Evolutionary conservation across 768 basidiomycete genomes (phyloP).

Genomic region (Mycena haematopus): DNA sequence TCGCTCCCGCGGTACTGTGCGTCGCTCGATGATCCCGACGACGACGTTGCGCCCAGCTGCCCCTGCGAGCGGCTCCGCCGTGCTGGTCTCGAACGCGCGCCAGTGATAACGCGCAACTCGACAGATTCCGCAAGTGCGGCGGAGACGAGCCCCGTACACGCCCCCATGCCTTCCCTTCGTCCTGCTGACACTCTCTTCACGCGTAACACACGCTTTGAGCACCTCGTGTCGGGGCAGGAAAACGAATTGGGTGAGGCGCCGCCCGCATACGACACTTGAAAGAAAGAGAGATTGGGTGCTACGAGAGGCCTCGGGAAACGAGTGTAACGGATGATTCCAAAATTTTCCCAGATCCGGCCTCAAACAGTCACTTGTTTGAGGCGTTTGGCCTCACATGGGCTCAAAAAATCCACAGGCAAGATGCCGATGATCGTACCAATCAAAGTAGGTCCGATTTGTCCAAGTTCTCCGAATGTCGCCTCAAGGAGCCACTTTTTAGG

Average conservation of each 20-base stretch:
- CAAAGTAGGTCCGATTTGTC: too few species aligned
- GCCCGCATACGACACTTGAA: conserved; percentile 61
- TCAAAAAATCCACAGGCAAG: too few species aligned
- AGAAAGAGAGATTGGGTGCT: too few species aligned
- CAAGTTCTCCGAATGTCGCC: too few species aligned
- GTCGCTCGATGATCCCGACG: conserved; percentile 45
- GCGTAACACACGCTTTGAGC: conserved; percentile 70
- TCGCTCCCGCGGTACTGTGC: conserved; percentile 79
- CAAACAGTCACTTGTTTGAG: too few species aligned
- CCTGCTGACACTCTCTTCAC: conserved; percentile 43
- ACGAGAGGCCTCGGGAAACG: too few species aligned
- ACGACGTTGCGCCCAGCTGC: conserved; percentile 46
- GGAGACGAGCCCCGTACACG: conserved; percentile 44
- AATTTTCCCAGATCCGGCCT: too few species aligned
- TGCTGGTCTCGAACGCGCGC: conserved; percentile 38
- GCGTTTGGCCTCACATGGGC: too few species aligned
- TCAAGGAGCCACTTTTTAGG: too few species aligned
- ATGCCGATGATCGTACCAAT: too few species aligned
- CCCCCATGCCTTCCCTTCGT: conserved; percentile 38
- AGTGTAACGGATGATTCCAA: too few species aligned
- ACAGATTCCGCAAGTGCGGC: conserved; percentile 46
- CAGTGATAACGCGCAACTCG: conserved; percentile 41
- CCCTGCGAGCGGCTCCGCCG: conserved; percentile 47
- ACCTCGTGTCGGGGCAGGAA: conserved; percentile 83
- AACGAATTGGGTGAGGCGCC: conserved; percentile 84